Evolutionary conservation across 1,139 yeast species (phyloP).

Genomic region (Hyphopichia khmerensis): DNA sequence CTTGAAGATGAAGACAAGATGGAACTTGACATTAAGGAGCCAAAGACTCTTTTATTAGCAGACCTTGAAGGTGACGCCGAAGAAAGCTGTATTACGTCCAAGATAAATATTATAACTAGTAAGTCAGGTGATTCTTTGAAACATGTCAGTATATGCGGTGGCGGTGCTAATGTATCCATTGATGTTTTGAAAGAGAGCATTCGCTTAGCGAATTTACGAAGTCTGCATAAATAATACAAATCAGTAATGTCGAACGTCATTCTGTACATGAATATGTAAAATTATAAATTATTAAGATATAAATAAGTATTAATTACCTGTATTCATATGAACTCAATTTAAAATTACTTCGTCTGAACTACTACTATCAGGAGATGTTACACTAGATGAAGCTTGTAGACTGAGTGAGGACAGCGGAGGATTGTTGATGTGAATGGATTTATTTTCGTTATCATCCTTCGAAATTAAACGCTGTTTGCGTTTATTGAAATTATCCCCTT

Average conservation of each 20-base stretch:
- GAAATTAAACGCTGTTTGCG: conserved; percentile 37
- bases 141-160: conserved; percentile 38
- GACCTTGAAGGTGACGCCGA: conserved; percentile 84
- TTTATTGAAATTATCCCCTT: conserved; percentile 20
- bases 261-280: too few species aligned
- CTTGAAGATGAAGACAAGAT: conserved; percentile 20
- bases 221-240: background rate
- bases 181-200: conserved; percentile 48
- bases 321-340: background rate
- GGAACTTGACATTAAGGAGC: conserved; percentile 14
- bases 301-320: background rate
- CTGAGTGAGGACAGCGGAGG: background rate
- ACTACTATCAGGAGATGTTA: conserved; percentile 2
- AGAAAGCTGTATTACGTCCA: conserved; percentile 49
- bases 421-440: conserved; percentile 19
- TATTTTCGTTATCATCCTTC: conserved; percentile 23
- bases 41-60: conserved; percentile 48
- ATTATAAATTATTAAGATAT: background rate
- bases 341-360: conserved; percentile 1
- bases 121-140: conserved; percentile 22
- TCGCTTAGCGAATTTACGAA: conserved; percentile 36
- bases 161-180: conserved; percentile 44
- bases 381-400: background rate
- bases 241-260: too few species aligned
- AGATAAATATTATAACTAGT: conserved; percentile 36